Conservation (phyloP, 345 rosid genomes). For the Sisymbrium altissimum region DNA sequence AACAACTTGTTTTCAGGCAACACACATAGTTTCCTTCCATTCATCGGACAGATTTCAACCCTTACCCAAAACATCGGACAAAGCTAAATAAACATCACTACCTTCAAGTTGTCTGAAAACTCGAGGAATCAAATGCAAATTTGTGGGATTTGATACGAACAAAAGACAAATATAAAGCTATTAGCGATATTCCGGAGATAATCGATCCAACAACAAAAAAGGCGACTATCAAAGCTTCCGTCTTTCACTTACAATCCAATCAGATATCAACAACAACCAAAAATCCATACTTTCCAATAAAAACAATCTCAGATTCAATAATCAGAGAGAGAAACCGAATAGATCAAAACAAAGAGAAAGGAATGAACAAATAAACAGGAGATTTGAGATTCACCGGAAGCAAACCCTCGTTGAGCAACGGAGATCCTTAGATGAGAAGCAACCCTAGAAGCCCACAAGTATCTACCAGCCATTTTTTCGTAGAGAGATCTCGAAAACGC, state of each 20-base stretch:
- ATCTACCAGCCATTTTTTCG: constrained; percentile 58
- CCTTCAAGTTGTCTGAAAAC: neutral
- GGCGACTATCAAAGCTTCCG: neutral
- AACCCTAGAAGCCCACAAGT: constrained; percentile 89
- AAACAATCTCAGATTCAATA: constrained; percentile 17
- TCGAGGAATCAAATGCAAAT: neutral
- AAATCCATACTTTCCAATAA: neutral
- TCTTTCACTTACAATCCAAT: neutral
- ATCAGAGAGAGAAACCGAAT: neutral
- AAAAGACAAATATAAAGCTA: neutral
- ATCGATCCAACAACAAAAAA: neutral
- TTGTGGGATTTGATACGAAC: neutral
- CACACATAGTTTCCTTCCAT: neutral
- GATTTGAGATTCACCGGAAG: constrained; percentile 50
- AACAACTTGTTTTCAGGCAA: neutral
- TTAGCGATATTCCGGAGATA: neutral
- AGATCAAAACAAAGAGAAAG: neutral
- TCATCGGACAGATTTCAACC: neutral
- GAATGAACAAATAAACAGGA: neutral
- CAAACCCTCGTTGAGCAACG: constrained; percentile 58
- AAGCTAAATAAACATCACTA: neutral
- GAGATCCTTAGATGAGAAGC: constrained; percentile 91
- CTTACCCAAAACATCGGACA: neutral
- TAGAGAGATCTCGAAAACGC: constrained; percentile 16
- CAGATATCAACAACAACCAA: neutral